Evolutionary conservation across 2,329 filamentous ascomycete genomes (phyloP).

Genomic region (Penicillium sp.): DNA sequence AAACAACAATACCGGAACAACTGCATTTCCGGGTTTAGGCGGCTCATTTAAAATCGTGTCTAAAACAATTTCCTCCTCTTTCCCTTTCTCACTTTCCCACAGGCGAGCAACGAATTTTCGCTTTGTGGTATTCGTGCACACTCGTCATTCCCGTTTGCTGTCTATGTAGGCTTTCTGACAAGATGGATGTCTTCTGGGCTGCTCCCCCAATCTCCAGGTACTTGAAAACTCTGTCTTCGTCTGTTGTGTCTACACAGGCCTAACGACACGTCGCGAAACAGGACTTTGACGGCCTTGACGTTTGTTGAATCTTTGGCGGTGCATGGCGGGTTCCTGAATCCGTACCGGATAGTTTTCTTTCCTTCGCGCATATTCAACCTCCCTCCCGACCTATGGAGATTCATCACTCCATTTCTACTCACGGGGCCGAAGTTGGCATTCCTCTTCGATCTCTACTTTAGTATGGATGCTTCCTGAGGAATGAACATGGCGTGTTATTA

Average conservation of each 20-base stretch:
- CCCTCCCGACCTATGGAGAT: constrained; percentile 58
- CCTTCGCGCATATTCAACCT: constrained; percentile 51
- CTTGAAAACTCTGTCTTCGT: constrained; percentile 20
- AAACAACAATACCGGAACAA: constrained; percentile 3
- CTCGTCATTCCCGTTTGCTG: not conserved
- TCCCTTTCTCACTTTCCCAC: not conserved
- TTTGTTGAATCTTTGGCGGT: constrained; percentile 60
- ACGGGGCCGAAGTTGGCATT: constrained; percentile 55
- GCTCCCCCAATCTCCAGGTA: constrained; percentile 66
- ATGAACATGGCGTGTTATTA: not conserved
- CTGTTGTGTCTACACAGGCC: constrained; percentile 18
- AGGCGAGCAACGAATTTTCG: not conserved
- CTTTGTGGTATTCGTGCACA: not conserved
- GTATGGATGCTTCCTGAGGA: constrained; percentile 40
- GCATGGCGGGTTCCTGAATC: constrained; percentile 54
- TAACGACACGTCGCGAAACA: constrained; percentile 48
- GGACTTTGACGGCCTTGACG: constrained; percentile 64
- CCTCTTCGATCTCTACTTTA: constrained; percentile 70
- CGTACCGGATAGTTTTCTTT: constrained; percentile 52
- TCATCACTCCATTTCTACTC: constrained; percentile 57
- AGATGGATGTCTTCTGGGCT: constrained; percentile 61
- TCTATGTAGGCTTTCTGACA: constrained; percentile 4
- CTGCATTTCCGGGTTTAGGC: not conserved
- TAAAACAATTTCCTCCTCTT: not conserved
- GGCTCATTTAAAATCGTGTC: constrained; percentile 11